Base-by-base conservation (phyloP, 1,284 basidiomycete species). In the Puccinia hordei region DNA sequence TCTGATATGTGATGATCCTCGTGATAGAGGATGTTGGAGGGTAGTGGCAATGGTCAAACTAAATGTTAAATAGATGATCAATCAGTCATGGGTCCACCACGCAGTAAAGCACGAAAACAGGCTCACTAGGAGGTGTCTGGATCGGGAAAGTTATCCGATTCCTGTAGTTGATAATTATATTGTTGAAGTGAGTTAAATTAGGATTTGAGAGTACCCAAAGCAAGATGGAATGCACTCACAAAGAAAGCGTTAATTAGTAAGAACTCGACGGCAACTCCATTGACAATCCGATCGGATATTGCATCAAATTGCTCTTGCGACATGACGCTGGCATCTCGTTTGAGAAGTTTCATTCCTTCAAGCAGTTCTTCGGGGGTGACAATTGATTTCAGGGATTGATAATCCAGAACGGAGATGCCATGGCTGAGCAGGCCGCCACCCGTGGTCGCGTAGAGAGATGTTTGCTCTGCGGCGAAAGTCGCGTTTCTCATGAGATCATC, bases 11-110 rank as follows among this genome's bases (percentile, higher is more conserved):
- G 59, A 46, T 35, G 77, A 72, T 1, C 77, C 77, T 38, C 77
- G 77, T 19, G 77, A 80, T 38, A 80, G 59, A 13, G 77, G 77
- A 30, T 73, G 71, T 55, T 80, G 78, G 13, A 80, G 30, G 6
- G 69, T 49, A 46, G 35, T 66, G 4, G 55, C 68, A 73, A 80
- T 72, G 9, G 57, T 61, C 19, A 80, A 38, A 46, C 78, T 80
- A 30, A 46, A 1, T 8, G 19, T 61, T n/a, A 4, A 15, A 13
- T 30, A n/a, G 19, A 24, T 24, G 33, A 38, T 0, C 19, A 33
- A 35, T 38, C 13, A 44, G 33, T 13, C 33, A 8, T 5, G 15
- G 13, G 17, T 15, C 30, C 2, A 22, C 27, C 0, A 35, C 13
- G 0, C 8, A 22, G 30, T 27, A 35, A 27, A 10, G 55, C 27